A percentile compares a stretch with the other conserved stretches of the same genome.
phyloP scores from a whole-genome alignment of 2,329 filamentous ascomycete genomes.

The Aspergillus alliaceus region DNA sequence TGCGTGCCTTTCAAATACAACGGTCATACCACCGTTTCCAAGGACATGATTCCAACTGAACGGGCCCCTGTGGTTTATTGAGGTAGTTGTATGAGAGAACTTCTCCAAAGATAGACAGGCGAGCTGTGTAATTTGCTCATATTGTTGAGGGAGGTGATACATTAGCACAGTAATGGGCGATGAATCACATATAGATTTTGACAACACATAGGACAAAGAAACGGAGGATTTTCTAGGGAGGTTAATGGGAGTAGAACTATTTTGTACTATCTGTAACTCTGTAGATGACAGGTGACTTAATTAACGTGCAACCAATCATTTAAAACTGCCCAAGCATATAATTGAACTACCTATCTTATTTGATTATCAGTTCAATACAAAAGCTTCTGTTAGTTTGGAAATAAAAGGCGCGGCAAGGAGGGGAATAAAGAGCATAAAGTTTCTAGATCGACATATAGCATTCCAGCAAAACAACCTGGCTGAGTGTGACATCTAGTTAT shows the following conservation, averaged over 20 bases:
- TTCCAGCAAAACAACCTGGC: neutral
- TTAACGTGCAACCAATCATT: neutral
- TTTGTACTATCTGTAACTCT: too few species aligned
- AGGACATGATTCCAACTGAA: constrained; percentile 47
- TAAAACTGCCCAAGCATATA: neutral
- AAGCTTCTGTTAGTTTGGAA: too few species aligned
- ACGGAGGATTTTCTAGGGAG: too few species aligned
- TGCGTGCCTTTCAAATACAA: constrained; percentile 34
- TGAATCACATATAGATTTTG: too few species aligned
- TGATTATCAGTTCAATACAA: too few species aligned
- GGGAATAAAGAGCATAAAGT: too few species aligned
- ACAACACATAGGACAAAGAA: too few species aligned
- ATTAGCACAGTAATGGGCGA: too few species aligned
- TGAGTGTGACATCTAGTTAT: too few species aligned
- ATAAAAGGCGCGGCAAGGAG: too few species aligned
- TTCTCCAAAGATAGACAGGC: constrained; percentile 37
- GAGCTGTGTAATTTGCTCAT: constrained; percentile 12
- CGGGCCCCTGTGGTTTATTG: constrained; percentile 36
- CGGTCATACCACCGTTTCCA: constrained; percentile 35
- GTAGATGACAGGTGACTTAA: neutral
- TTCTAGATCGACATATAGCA: neutral
- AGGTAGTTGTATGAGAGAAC: constrained; percentile 46
- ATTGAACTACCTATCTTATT: neutral
- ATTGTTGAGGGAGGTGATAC: constrained; percentile 11
- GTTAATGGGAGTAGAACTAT: too few species aligned